Base-by-base conservation (phyloP, 257 asterid species). In the Fraxinus quadrangulata region DNA sequence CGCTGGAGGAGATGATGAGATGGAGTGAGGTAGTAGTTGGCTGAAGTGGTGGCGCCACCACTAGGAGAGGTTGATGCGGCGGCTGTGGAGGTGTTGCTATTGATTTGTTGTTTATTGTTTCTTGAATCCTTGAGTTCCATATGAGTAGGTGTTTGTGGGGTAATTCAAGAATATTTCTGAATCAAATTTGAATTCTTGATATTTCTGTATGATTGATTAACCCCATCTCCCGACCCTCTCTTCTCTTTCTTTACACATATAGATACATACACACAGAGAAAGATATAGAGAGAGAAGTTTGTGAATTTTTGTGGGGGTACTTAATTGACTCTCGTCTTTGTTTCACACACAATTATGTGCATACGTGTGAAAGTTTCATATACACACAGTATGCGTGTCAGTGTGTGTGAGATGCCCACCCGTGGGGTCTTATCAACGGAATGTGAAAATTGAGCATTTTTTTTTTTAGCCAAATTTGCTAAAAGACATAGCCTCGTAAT, bases 61-160 rank as follows among this genome's bases (percentile, higher is more conserved):
- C 34, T 26, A 7, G 69, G 16, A 12, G 76, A 74, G 75, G 84
- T 36, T 75, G 80, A 0, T 16, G 79, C 6, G 69, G 82, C 0
- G 71, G 81, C 0, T 61, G 79, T 0, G 67, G 81, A 8, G 72
- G 85, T 49, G 79, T 81, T 28, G 76, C 76, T 71, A 76, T 45
- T 34, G 54, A 72, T 71, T 72, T 77, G 87, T 69, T 77, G 87
- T 81, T 85, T 73, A 76, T 81, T 79, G 77, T 74, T 72, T 73
- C 88, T 88, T n/a, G 89, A 82, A 87, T 92, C 81, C 59, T 88
- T 83, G 88, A 82, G 89, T 82, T 89, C 94, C 94, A 89, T 89
- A 80, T 54, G 70, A 72, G 70, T 1, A 70, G 67, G 78, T 69
- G 54, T 77, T 78, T 59, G 78, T 67, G 74, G 83, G 80, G 86